Evolutionary conservation across 2,329 filamentous ascomycete genomes (phyloP).

Genomic region (Diaporthe citrichinensis): DNA sequence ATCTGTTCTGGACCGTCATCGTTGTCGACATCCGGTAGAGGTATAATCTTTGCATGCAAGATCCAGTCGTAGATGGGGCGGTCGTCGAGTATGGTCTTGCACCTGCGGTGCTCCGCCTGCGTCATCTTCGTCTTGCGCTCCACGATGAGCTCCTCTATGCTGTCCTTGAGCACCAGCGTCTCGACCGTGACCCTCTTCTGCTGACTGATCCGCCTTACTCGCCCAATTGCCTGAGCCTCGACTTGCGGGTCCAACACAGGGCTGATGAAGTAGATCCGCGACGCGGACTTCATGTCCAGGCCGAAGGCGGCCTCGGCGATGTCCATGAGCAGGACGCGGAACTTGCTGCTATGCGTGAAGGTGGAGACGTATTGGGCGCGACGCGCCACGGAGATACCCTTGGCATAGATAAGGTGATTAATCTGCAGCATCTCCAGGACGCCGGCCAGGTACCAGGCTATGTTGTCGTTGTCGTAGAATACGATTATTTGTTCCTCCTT

Average conservation of each 20-base stretch:
- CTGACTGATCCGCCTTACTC: slow-evolving; percentile 90
- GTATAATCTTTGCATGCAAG: slow-evolving; percentile 62
- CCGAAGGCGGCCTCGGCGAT: slow-evolving; percentile 91
- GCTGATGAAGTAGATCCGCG: slow-evolving; percentile 89
- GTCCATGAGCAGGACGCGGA: slow-evolving; percentile 90
- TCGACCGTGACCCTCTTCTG: slow-evolving; percentile 84
- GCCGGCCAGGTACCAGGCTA: slow-evolving; percentile 88
- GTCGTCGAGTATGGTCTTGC: slow-evolving; percentile 72
- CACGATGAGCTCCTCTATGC: slow-evolving; percentile 88
- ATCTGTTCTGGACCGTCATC: slow-evolving; percentile 62
- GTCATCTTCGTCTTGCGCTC: slow-evolving; percentile 82
- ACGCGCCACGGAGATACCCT: slow-evolving; percentile 70
- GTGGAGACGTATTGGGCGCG: slow-evolving; percentile 82
- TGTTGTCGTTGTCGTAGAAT: slow-evolving; percentile 92
- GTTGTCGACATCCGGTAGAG: slow-evolving; percentile 45
- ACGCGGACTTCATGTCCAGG: slow-evolving; percentile 86
- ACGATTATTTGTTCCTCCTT: slow-evolving; percentile 86
- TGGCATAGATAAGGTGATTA: slow-evolving; percentile 77
- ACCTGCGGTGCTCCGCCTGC: slow-evolving; percentile 70
- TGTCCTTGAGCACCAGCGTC: slow-evolving; percentile 84
- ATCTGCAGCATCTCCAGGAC: slow-evolving; percentile 81
- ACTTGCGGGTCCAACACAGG: slow-evolving; percentile 88
- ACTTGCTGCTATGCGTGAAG: slow-evolving; percentile 78
- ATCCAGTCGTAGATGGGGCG: slow-evolving; percentile 71
- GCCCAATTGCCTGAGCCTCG: slow-evolving; percentile 92